Percentiles rank a stretch among this genome's conserved stretches.
Evolutionary conservation across 2,329 filamentous ascomycete genomes (phyloP).

Genomic region (Lecanosticta acicola): DNA sequence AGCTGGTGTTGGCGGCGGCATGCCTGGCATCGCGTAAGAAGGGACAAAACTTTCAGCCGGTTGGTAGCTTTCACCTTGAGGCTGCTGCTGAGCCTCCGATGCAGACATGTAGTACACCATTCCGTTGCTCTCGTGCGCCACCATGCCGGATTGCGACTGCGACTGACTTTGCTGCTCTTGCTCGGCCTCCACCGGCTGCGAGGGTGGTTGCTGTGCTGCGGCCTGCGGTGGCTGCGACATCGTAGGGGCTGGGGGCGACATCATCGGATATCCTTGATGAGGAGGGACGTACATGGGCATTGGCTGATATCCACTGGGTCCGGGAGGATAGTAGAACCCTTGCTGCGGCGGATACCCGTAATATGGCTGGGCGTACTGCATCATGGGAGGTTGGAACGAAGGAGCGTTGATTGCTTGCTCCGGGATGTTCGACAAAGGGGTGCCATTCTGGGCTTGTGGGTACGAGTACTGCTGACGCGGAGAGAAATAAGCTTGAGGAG

Average conservation of each 20-base stretch:
- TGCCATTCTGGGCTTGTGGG: slow-evolving; percentile 61
- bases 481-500: slow-evolving; percentile 44
- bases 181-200: slow-evolving; percentile 11
- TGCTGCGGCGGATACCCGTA: slow-evolving; percentile 55
- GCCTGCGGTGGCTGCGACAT: slow-evolving; percentile 16
- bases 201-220: slow-evolving; percentile 19
- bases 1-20: slow-evolving; percentile 26
- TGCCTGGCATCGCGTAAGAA: slow-evolving; percentile 30
- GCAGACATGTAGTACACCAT: slow-evolving; percentile 79
- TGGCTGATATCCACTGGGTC: slow-evolving; percentile 19
- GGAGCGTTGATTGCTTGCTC: slow-evolving; percentile 87
- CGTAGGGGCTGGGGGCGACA: slow-evolving; percentile 35
- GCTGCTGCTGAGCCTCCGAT: slow-evolving; percentile 25
- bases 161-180: slow-evolving; percentile 6
- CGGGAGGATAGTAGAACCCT: slow-evolving; percentile 63
- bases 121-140: slow-evolving; percentile 85
- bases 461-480: slow-evolving; percentile 51
- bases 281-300: slow-evolving; percentile 31
- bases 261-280: slow-evolving; percentile 25
- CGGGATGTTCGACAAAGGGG: slow-evolving; percentile 84
- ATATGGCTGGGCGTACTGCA: slow-evolving; percentile 53
- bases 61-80: slow-evolving; percentile 26
- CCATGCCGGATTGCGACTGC: slow-evolving; percentile 49
- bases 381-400: slow-evolving; percentile 68
- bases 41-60: slow-evolving; percentile 33